Evolutionary conservation across 2,329 filamentous ascomycete genomes (phyloP).

Genomic region (Aureobasidium uvarum): DNA sequence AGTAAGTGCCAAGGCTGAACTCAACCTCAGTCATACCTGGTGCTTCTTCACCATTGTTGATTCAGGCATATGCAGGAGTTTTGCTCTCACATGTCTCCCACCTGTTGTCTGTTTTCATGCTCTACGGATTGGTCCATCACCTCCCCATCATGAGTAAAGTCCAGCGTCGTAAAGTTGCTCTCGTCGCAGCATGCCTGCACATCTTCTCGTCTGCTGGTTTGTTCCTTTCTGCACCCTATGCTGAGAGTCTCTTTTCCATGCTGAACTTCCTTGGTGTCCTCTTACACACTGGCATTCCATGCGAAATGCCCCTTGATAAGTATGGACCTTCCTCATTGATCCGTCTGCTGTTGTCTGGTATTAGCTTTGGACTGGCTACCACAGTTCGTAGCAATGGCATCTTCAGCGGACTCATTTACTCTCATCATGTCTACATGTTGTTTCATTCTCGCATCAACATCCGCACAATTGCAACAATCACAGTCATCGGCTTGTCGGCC

Average conservation of each 20-base stretch:
- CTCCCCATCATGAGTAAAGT: conserved; percentile 49
- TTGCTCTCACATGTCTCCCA: conserved; percentile 71
- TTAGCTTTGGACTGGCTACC: conserved; percentile 66
- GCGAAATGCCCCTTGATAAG: neutral
- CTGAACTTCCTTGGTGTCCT: conserved; percentile 73
- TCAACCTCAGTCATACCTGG: conserved; percentile 24
- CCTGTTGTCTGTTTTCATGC: conserved; percentile 67
- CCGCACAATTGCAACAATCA: conserved; percentile 34
- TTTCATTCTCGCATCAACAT: conserved; percentile 1
- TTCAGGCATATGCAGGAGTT: conserved; percentile 58
- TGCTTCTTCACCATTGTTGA: conserved; percentile 31
- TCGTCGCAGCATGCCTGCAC: conserved; percentile 70
- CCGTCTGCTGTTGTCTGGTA: conserved; percentile 31
- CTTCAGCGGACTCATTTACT: conserved; percentile 74
- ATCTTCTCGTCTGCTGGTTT: conserved; percentile 83
- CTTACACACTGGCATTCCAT: conserved; percentile 50
- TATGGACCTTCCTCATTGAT: neutral
- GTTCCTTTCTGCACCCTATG: conserved; percentile 84
- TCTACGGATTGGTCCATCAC: conserved; percentile 64
- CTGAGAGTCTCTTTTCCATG: conserved; percentile 75
- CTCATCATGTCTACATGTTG: conserved; percentile 46
- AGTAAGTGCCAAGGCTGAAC: neutral
- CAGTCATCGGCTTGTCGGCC: conserved; percentile 62
- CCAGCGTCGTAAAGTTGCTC: conserved; percentile 52
- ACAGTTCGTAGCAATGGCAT: conserved; percentile 82